Evolutionary conservation across 768 basidiomycete species (phyloP), one percentile per base, ranked within the genome.

Genomic region (Xerocomellus amylosporus): DNA sequence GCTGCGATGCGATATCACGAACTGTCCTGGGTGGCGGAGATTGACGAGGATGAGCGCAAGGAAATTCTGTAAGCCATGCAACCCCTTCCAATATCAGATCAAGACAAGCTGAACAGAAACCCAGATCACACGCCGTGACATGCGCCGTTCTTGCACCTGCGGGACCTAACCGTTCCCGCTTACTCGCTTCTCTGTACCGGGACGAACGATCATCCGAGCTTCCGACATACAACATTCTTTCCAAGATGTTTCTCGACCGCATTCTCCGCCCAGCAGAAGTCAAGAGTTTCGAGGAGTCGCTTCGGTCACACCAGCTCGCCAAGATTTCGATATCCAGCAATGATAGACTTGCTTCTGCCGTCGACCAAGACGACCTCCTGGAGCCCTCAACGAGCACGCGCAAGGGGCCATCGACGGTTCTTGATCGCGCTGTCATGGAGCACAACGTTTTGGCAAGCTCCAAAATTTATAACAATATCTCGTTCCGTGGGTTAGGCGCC

Each of bases 171-270:
- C 87, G 97, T 36, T 97, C 95, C 38, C 86, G 97, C 31, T 80
- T 97, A 14, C 81, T 99, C 51, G 92, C 94, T 8, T 87, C 96
- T 26, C 79, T 99, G 45, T 95, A 92, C 68, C 83, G 97, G 45
- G 97, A 99, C 68, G 97, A 98, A 66, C 86, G 97, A 37, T 86
- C 92, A 0, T 65, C 78, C 26, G 84, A 90, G 22, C 83, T 96
- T 4, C 81, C 87, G 8, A 86, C 88, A 13, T 88, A 86, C 75
- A 89, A 90, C 65, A 94, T 99, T 69, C 84, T 99, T 24, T 86
- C 89, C 36, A 98, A 98, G 70, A 98, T 98, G 96, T 94, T 97
- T 74, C 86, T 98, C 58, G 97, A 98, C 67, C 94, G 93, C 61
- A 98, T 99, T 67, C 82, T 99, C 46, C 88, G 94, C 41, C 80